Base-by-base conservation (phyloP, 768 basidiomycete genomes). In the Kwoniella shandongensis region DNA sequence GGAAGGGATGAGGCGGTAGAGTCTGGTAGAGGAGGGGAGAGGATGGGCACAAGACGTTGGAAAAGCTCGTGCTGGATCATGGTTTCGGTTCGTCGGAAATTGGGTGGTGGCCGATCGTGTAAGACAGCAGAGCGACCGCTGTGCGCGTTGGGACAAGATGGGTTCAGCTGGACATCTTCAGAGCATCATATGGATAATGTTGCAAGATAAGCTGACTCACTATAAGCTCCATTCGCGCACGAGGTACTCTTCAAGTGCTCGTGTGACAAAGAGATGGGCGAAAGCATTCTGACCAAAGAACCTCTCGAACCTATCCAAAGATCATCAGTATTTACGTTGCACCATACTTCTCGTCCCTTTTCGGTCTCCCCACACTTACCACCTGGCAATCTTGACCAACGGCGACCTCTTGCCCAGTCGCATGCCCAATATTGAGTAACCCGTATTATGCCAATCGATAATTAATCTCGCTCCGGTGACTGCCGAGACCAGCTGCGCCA, bases 401-500 rank as follows among this genome's bases (percentile, higher is more conserved):
- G 80, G 74, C 72, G 91, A 88, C 0, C 76, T 72, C 1, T 79
- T 57, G 0, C 91, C 88, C n/a, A 92, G 78, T 66, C 85, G 87
- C 62, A 99, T 76, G 1, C 87, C 88, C 45, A 99, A 83, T 44
- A 98, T 91, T 62, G 86, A 94, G 74, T 91, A 92, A 17, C 96
- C 96, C 23, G 94, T 83, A 75, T 99, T 99, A 74, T 99, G 96
- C 96, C 96, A 99, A 78, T 99, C 96, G 52, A 99, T 92, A 58
- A 99, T 88, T 63, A 99, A 80, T 67, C 88, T 90, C 63, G 86
- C 87, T 2, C 88, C 86, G 17, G 85, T 81, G 15, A 90, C 67
- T 18, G 79, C 71, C 20, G 83, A 83, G 1, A 86, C 85, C 25
- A 91, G 75, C 81, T 88, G 88, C 2, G 89, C 90, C 18, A 98